phyloP scores from a whole-genome alignment of 2,329 filamentous ascomycete genomes.

The Ophiosphaerella korrae region DNA sequence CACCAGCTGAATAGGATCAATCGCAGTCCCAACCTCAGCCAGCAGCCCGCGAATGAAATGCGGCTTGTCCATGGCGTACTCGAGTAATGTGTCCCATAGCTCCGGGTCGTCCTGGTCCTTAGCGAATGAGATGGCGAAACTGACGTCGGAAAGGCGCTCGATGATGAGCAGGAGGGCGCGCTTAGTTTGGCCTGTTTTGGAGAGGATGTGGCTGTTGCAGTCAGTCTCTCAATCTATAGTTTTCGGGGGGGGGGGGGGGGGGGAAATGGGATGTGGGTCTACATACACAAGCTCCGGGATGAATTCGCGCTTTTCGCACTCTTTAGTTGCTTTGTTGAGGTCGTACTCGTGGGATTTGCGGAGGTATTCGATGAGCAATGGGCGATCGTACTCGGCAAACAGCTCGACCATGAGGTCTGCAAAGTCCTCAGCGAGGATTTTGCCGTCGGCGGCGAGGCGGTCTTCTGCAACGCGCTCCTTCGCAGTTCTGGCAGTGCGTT shows the following conservation, averaged over 20 bases:
- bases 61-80: conserved; percentile 98
- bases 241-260: too few species aligned
- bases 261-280: not conserved
- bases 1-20: conserved; percentile 90
- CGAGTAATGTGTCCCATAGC: conserved; percentile 90
- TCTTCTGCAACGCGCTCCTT: conserved; percentile 47
- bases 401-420: conserved; percentile 85
- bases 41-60: conserved; percentile 90
- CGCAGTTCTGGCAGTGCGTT: conserved; percentile 42
- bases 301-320: conserved; percentile 81
- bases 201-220: conserved; percentile 72
- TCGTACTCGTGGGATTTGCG: conserved; percentile 83
- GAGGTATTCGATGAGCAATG: conserved; percentile 83
- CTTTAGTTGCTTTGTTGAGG: conserved; percentile 76
- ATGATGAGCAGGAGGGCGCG: conserved; percentile 91
- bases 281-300: conserved; percentile 82
- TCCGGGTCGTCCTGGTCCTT: conserved; percentile 92
- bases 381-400: conserved; percentile 82
- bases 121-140: conserved; percentile 90
- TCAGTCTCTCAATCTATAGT: conserved; percentile 16
- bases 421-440: conserved; percentile 79
- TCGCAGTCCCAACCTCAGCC: conserved; percentile 90
- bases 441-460: conserved; percentile 61
- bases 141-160: conserved; percentile 87
- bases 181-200: conserved; percentile 93